Base-by-base conservation (phyloP, 129 eudicot genomes). In the Lonicera japonica region DNA sequence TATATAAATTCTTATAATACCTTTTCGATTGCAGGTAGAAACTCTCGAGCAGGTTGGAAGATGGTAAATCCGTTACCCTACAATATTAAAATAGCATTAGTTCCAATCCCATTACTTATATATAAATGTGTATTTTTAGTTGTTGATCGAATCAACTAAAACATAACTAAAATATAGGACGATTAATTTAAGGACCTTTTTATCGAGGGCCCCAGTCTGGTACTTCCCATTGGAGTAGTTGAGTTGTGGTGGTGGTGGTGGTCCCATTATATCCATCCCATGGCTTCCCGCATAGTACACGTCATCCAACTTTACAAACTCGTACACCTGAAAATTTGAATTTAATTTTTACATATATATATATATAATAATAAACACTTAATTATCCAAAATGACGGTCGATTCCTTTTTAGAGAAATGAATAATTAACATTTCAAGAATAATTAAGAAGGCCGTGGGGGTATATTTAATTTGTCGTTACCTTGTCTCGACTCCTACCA, bases 231-330 rank as follows among this genome's bases (percentile, higher is more conserved):
- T 69, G 36, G 69, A 61, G 43, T 83, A 70, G 17, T 74, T 73
- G 5, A 55, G 57, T 41, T 67, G 41, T 54, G 17, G 24, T 0
- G 79, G 54, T 15, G 96, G 96, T 66, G 79, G 54, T 15, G 96
- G 96, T 66, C 80, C 95, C 83, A 82, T 82, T 21, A 84, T 89
- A 25, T 89, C 96, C 96, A 89, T 85, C 18, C 96, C 96, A 70
- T 89, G 95, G 77, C 96, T 89, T 67, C 96, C 90, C 18, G 90
- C 91, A 40, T 89, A 89, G 67, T 69, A 83, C 14, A 89, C 85
- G 38, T 85, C 90, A 25, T 85, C 80, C 39, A 89, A 55, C 77
- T 82, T 81, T 9, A 89, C 90, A 77, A 89, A 89, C 25, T 65
- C 82, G 61, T 74, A 68, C 15, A 88, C 96, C 92, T 87, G 73